These are phyloP conservation scores for Lepidium africanum DNA, from an alignment of 345 rosid species.

Conservation along the genomic window DNA sequence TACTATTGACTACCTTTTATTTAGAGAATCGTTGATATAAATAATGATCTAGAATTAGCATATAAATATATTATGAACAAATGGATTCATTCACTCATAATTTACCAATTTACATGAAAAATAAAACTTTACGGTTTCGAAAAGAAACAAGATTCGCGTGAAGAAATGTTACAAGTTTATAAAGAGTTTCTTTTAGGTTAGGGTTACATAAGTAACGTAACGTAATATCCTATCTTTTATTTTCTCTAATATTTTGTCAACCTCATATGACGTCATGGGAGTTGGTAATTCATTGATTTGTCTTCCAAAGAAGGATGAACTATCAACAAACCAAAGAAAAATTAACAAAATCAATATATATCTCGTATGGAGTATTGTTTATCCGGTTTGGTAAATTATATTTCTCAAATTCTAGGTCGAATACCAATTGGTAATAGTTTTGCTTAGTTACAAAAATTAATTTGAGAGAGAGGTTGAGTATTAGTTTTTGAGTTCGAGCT, in stretches of 20 bases:
- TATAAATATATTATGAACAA: background rate
- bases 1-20: background rate
- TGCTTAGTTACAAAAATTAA: no score
- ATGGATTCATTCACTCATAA: background rate
- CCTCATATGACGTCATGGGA: conserved; percentile 20
- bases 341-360: background rate
- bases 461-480: no score
- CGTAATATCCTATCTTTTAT: conserved; percentile 17
- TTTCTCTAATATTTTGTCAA: background rate
- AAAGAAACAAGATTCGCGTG: conserved; percentile 23
- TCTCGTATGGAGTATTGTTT: background rate
- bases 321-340: background rate
- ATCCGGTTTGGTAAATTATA: background rate
- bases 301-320: background rate
- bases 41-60: background rate
- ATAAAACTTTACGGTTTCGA: conserved; percentile 21
- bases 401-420: background rate
- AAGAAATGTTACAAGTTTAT: conserved; percentile 17
- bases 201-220: conserved; percentile 21
- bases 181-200: conserved; percentile 1
- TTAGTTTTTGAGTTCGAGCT: no score
- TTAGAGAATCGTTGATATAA: background rate
- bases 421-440: background rate
- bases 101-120: background rate
- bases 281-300: conserved; percentile 9